Base-by-base conservation (phyloP, 352 stramenopile species). In the Pythium diclinum region DNA sequence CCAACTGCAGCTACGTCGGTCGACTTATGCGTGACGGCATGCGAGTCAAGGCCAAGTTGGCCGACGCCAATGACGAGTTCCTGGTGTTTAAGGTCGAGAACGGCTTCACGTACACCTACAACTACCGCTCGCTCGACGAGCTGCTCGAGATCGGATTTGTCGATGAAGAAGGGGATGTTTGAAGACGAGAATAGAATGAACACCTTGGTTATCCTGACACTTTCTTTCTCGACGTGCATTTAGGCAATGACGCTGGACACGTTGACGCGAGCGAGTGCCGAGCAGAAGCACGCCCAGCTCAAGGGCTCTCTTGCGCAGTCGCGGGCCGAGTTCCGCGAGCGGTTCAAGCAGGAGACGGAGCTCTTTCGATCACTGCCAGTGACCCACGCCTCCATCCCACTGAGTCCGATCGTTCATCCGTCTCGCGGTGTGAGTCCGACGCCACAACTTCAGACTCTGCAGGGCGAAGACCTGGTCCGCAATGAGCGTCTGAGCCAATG, bases 51-150 rank as follows among this genome's bases (percentile, higher is more conserved):
- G 83, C 83, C 19, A 77, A 77, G 53, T 52, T 92, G 14, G 52
- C 40, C 0, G 55, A 79, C 30, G 40, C 71, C 19, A 42, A 68
- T 0, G 63, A 75, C 46, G 54, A 85, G 33, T 88, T 88, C 56
- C 56, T 95, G 28, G 72, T 88, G 44, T 89, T 82, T 61, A 73
- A 72, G 30, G 80, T 92, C 38, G 62, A 81, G 46, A 81, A 87
- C 53, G 79, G 77, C 0, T 90, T 75, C 56, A 75, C 69, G 49
- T 92, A 90, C 69, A 78, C 71, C 25, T 92, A 92, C 46, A 17
- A 73, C 16, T 75, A 82, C 33, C 68, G 71, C n/a, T 69, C 76
- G 5, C 54, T 64, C 2, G 25, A 55, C 9, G 53, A 67, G 56
- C 32, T 74, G 9, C 28, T 44, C 1, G 63, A 76, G 59, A 78